Evolutionary conservation across 2,329 filamentous ascomycete genomes (phyloP), one percentile per base, ranked within the genome.

Genomic region (Fusarium redolens): DNA sequence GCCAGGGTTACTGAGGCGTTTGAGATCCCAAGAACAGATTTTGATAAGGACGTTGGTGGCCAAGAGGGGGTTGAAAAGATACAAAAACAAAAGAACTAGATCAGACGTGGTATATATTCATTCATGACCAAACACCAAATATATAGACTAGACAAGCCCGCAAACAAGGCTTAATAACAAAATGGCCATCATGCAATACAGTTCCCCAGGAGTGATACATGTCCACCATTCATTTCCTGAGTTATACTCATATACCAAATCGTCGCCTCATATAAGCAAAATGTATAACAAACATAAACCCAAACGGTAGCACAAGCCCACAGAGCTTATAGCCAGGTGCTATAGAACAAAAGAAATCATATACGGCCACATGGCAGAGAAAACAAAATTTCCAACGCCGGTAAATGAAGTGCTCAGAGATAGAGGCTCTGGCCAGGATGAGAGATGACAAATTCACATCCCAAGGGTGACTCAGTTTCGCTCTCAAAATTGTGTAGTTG

Each of bases 391-490:
- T 37, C 44, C 5, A 74, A 69, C 55, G 58, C 65, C 64, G 7
- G 18, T 59, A 47, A 33, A 38, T 61, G 57, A 58, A 59, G 40
- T 55, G 13, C 43, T 78, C 77, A 90, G 20, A 90, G 79, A 65
- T 85, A 84, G 54, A 89, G 82, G 65, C 85, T 87, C 81, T 92
- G 89, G 7, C 93, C 93, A 55, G 87, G 85, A 73, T 86, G 85
- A 17, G 93, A 92, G 51, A 97, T 86, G 38, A 92, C 83, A 82
- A 97, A 98, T 73, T 93, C 90, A 79, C 94, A 97, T 0, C 95
- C 96, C 52, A 97, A 81, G 50, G 88, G 87, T 13, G 84, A 87
- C 17, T 89, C 88, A 59, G 86, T 82, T 68, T 95, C 93, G 65
- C 85, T 82, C 68, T 95, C 93, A 66, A 93, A 86, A 31, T 90